These are phyloP conservation scores for Ceratocystis eucalypticola DNA, from an alignment of 2,329 filamentous ascomycete species.

Conservation along the genomic window DNA sequence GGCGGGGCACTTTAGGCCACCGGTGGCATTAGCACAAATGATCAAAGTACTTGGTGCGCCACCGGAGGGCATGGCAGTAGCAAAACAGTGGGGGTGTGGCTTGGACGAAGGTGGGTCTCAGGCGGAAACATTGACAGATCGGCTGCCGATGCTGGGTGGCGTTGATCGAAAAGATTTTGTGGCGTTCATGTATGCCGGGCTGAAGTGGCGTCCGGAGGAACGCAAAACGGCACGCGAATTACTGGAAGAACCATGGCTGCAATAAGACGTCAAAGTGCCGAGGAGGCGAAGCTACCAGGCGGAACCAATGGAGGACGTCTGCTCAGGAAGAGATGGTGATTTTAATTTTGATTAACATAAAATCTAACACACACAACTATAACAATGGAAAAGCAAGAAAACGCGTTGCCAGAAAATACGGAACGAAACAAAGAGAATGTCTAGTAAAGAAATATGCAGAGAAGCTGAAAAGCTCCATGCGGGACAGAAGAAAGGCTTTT, in stretches of 20 bases:
- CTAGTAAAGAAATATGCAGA: background rate
- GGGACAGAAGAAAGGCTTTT: background rate
- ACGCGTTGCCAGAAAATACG: background rate
- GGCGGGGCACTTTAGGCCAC: background rate
- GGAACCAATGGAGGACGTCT: background rate
- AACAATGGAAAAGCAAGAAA: background rate
- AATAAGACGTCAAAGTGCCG: background rate
- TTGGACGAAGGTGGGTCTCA: too few relatives aligned
- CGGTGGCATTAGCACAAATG: background rate
- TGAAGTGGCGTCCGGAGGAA: background rate
- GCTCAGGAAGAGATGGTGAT: background rate
- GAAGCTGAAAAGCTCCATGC: background rate
- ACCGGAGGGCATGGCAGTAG: background rate
- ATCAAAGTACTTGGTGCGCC: background rate
- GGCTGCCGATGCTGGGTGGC: background rate
- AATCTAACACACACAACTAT: background rate
- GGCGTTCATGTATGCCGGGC: background rate
- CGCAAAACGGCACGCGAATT: slow-evolving; percentile 1
- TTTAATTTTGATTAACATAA: background rate
- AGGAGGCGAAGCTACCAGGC: background rate
- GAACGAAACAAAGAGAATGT: background rate
- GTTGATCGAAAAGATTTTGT: background rate
- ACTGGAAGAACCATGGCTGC: background rate
- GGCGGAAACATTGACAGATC: background rate
- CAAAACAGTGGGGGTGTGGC: background rate